These are phyloP conservation scores for Leavenworthia alabamica DNA, from an alignment of 345 rosid genomes.

Conservation along the genomic window DNA sequence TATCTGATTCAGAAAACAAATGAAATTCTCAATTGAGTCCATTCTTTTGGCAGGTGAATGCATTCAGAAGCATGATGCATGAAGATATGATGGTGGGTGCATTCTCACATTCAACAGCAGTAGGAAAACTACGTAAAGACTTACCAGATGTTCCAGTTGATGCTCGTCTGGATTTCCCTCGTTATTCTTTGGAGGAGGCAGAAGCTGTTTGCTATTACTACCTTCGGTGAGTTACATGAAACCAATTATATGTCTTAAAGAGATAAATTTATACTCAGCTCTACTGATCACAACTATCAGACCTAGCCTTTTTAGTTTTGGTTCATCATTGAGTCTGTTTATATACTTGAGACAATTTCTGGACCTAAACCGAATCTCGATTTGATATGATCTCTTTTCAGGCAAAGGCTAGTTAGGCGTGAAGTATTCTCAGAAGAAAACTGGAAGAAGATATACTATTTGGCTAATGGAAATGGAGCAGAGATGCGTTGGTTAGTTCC, in stretches of 20 bases:
- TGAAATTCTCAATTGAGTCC: background rate
- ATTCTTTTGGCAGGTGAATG: constrained; percentile 64
- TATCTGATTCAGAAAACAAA: background rate
- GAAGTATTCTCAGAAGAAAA: constrained; percentile 77
- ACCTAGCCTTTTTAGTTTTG: background rate
- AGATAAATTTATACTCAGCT: background rate
- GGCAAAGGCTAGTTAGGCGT: constrained; percentile 74
- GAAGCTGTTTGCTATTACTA: constrained; percentile 83
- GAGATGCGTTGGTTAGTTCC: constrained; percentile 80
- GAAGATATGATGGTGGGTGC: constrained; percentile 96
- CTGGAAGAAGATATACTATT: constrained; percentile 74
- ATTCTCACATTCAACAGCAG: constrained; percentile 92
- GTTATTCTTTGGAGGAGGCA: constrained; percentile 76
- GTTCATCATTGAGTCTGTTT: background rate
- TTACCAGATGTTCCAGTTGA: constrained; percentile 84
- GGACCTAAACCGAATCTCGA: background rate
- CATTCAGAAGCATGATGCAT: constrained; percentile 88
- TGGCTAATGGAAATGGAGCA: constrained; percentile 84
- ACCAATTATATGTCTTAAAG: background rate
- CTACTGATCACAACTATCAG: background rate
- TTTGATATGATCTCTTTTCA: constrained; percentile 21
- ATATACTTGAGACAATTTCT: background rate
- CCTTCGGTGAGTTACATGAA: constrained; percentile 55
- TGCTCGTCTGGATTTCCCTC: constrained; percentile 66
- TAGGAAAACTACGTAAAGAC: constrained; percentile 79